phyloP scores from a whole-genome alignment of 345 rosid species.

The Eucalyptus polybractea region DNA sequence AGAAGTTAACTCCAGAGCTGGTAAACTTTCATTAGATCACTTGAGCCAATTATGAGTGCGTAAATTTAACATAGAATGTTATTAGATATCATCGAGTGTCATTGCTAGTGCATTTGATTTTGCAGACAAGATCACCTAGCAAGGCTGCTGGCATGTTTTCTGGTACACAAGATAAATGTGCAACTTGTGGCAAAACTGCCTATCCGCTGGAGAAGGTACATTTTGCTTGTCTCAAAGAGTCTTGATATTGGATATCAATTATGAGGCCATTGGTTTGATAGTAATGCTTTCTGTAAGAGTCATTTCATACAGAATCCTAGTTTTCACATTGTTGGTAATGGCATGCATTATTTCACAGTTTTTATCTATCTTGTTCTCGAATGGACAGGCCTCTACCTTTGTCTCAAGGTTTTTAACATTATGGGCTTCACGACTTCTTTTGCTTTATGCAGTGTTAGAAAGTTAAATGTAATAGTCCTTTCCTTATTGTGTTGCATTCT shows the following conservation, averaged over 20 bases:
- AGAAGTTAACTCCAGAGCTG: slow-evolving; percentile 78
- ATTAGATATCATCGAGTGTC: background rate
- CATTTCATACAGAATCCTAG: background rate
- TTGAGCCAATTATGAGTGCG: background rate
- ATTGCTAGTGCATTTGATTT: slow-evolving; percentile 7
- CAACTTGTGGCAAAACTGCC: slow-evolving; percentile 92
- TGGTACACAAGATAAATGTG: slow-evolving; percentile 96
- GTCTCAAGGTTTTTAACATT: background rate
- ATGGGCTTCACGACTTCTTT: background rate
- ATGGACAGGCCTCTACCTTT: background rate
- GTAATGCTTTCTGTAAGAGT: background rate
- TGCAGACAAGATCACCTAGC: slow-evolving; percentile 87
- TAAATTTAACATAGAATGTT: background rate
- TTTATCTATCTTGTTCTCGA: background rate
- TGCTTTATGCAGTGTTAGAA: background rate
- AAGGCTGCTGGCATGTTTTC: slow-evolving; percentile 93
- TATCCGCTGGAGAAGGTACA: slow-evolving; percentile 96
- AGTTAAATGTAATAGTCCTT: background rate
- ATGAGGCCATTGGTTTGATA: background rate
- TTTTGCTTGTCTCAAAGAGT: background rate
- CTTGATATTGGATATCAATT: background rate
- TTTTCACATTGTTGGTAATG: background rate
- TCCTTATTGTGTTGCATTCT: background rate
- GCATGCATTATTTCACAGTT: background rate
- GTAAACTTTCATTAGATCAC: slow-evolving; percentile 24